Percentiles rank a stretch among this genome's conserved stretches.
phyloP scores from a whole-genome alignment of 495 filamentous ascomycete species.

The Penicillium riverlandense region DNA sequence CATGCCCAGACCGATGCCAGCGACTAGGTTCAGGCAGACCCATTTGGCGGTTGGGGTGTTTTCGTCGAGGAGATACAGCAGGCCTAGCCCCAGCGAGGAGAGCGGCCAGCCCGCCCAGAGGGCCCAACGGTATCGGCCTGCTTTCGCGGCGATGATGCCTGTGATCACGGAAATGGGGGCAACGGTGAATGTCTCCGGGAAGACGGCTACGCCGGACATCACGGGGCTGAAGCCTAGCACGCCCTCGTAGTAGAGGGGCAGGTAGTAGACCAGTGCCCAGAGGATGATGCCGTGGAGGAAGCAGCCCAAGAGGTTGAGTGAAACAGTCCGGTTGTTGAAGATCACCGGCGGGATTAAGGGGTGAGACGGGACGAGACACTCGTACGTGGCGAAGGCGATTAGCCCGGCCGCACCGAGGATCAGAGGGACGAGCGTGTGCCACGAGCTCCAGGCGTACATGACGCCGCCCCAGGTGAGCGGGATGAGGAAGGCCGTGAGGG shows the following conservation, averaged over 20 bases:
- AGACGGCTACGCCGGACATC: slow-evolving; percentile 32
- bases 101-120: slow-evolving; percentile 48
- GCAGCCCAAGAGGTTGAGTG: slow-evolving; percentile 21
- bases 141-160: slow-evolving; percentile 35
- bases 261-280: slow-evolving; percentile 24
- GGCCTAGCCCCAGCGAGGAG: slow-evolving; percentile 38
- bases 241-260: slow-evolving; percentile 34
- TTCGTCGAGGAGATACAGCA: slow-evolving; percentile 39
- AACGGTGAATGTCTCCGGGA: slow-evolving; percentile 47
- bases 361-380: slow-evolving; percentile 3
- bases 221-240: slow-evolving; percentile 29
- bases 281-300: slow-evolving; percentile 36
- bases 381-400: neutral
- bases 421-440: slow-evolving; percentile 38
- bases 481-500: slow-evolving; percentile 41
- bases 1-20: slow-evolving; percentile 43
- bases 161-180: slow-evolving; percentile 40
- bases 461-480: slow-evolving; percentile 47
- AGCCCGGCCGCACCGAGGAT: slow-evolving; percentile 11
- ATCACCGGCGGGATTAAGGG: slow-evolving; percentile 29
- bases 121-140: slow-evolving; percentile 42
- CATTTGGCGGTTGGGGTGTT: slow-evolving; percentile 35
- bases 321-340: slow-evolving; percentile 28
- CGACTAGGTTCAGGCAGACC: slow-evolving; percentile 41
- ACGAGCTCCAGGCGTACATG: slow-evolving; percentile 42